Conservation (phyloP, 768 basidiomycete genomes). For the Suillus luteus region DNA sequence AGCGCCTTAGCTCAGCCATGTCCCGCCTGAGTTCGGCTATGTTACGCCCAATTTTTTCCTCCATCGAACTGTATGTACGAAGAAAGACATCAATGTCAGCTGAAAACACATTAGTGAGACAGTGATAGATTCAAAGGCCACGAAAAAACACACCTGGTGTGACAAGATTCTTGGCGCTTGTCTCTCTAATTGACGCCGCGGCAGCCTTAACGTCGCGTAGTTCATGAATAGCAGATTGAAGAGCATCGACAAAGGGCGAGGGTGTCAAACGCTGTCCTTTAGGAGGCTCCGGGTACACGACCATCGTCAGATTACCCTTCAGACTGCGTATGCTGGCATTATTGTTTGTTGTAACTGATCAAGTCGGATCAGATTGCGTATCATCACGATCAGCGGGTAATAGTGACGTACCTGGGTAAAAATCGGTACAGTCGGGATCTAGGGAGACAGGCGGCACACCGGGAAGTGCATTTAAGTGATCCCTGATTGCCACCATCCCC, state of each 20-base stretch:
- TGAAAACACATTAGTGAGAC: background rate
- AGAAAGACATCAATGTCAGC: background rate
- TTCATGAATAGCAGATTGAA: background rate
- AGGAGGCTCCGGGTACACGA: conserved; percentile 1
- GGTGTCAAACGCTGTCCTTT: background rate
- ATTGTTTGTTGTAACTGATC: background rate
- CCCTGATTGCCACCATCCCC: background rate
- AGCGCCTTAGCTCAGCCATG: background rate
- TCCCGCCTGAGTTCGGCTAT: background rate
- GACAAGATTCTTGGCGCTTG: background rate
- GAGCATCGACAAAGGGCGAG: background rate
- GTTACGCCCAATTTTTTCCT: background rate
- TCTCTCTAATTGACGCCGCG: background rate
- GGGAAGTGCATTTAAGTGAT: background rate
- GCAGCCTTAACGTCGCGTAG: background rate
- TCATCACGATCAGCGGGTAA: background rate
- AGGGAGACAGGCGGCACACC: background rate
- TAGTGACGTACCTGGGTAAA: background rate
- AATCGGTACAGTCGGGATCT: background rate
- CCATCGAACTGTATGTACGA: background rate
- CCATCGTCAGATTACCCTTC: background rate
- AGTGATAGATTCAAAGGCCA: background rate
- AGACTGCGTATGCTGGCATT: background rate
- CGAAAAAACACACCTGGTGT: background rate
- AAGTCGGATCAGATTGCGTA: background rate